Percentiles rank a stretch among this genome's conserved stretches.
These are phyloP conservation scores for Blepharisma stoltei DNA, from an alignment of 73 alveolate genomes.

Conservation along the genomic window DNA sequence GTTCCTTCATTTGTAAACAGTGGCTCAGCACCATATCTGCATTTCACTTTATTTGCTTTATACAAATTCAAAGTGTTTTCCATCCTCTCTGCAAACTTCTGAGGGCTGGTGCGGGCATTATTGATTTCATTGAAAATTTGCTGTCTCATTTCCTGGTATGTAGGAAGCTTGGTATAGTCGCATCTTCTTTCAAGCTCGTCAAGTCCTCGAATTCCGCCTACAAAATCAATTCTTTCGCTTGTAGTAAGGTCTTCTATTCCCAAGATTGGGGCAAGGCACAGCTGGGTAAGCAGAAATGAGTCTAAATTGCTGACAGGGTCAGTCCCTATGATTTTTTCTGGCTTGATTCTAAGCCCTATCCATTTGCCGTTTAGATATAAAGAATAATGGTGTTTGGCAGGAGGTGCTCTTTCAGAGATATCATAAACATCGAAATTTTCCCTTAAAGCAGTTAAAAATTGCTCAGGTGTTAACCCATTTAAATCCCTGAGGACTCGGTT, in stretches of 20 bases:
- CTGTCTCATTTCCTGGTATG: background rate
- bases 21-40: conserved; percentile 19
- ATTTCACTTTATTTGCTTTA: background rate
- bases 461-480: background rate
- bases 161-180: background rate
- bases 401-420: background rate
- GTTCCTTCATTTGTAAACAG: conserved; percentile 6
- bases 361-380: conserved; percentile 21
- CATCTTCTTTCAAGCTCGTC: conserved; percentile 12
- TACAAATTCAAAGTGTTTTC: background rate
- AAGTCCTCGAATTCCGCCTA: conserved; percentile 35
- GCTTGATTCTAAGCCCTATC: conserved; percentile 35
- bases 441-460: background rate
- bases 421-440: background rate
- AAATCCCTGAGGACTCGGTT: conserved; percentile 44
- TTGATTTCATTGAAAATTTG: conserved; percentile 2
- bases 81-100: background rate
- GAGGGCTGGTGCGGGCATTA: background rate
- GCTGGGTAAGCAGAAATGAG: conserved; percentile 30
- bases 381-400: background rate
- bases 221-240: conserved; percentile 32
- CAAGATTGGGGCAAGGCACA: conserved; percentile 15
- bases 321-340: conserved; percentile 37
- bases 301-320: conserved; percentile 45
- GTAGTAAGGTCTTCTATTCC: conserved; percentile 36